Evolutionary conservation across 2,329 filamentous ascomycete genomes (phyloP).

Genomic region (Hypoxylon sp.): DNA sequence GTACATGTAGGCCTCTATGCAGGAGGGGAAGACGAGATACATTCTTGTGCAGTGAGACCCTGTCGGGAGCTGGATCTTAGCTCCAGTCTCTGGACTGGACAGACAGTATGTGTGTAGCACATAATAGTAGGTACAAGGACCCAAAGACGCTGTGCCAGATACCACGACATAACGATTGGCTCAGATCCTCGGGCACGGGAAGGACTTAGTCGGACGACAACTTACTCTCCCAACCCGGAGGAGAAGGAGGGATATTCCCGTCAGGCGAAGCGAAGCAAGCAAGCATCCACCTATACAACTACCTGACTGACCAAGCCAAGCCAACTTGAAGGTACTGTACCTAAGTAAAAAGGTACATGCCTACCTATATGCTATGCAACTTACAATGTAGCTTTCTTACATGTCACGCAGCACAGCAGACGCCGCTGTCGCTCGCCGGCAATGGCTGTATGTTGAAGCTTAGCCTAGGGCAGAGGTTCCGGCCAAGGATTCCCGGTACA

Average conservation of each 20-base stretch:
- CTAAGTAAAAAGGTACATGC: too few relatives aligned
- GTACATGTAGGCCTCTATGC: constrained; percentile 13
- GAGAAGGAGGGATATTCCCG: constrained; percentile 32
- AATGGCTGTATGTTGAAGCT: constrained; percentile 36
- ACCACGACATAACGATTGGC: constrained; percentile 37
- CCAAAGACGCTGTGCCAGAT: constrained; percentile 34
- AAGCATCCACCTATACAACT: constrained; percentile 27
- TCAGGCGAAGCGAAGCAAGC: constrained; percentile 25
- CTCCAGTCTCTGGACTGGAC: too few relatives aligned
- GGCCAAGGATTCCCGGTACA: constrained; percentile 36
- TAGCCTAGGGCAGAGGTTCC: constrained; percentile 35
- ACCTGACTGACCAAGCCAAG: constrained; percentile 3
- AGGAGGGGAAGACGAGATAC: constrained; percentile 7
- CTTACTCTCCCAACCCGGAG: constrained; percentile 16
- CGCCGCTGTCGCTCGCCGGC: constrained; percentile 35
- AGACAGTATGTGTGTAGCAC: too few relatives aligned
- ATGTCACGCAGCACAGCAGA: constrained; percentile 31
- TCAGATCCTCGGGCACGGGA: constrained; percentile 38
- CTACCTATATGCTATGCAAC: background rate
- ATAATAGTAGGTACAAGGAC: constrained; percentile 33
- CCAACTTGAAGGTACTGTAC: background rate
- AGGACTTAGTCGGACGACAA: constrained; percentile 19
- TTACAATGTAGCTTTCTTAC: too few relatives aligned
- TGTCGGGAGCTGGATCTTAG: constrained; percentile 41
- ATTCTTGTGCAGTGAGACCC: constrained; percentile 30